Evolutionary conservation across 2,329 filamentous ascomycete genomes (phyloP).

Genomic region (Teratosphaeria destructans): DNA sequence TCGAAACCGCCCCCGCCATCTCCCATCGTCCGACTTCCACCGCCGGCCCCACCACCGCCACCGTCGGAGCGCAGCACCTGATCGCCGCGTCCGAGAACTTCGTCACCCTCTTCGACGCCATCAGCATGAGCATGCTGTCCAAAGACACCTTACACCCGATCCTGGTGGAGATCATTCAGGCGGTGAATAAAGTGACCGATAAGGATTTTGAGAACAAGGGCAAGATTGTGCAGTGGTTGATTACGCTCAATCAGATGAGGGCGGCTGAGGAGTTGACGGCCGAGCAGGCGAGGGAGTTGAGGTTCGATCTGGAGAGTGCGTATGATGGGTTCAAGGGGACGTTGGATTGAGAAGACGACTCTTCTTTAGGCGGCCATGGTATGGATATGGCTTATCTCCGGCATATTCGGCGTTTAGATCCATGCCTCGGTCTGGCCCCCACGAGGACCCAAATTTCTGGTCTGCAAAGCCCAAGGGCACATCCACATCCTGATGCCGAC

Average conservation of each 20-base stretch:
- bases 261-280: constrained; percentile 83
- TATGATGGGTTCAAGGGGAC: constrained; percentile 89
- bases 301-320: constrained; percentile 86
- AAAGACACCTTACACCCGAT: constrained; percentile 96
- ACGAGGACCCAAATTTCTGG: neutral
- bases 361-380: neutral
- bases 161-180: constrained; percentile 89
- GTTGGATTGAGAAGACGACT: constrained; percentile 33
- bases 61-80: constrained; percentile 45
- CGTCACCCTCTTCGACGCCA: constrained; percentile 91
- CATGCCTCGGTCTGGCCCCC: neutral
- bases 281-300: constrained; percentile 76
- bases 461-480: neutral
- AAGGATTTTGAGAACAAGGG: constrained; percentile 88
- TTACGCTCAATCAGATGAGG: constrained; percentile 94
- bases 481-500: neutral
- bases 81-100: constrained; percentile 96
- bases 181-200: constrained; percentile 93
- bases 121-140: constrained; percentile 82
- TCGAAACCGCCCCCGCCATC: constrained; percentile 47
- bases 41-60: constrained; percentile 37
- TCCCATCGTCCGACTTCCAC: constrained; percentile 5
- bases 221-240: constrained; percentile 98
- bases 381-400: neutral
- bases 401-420: neutral